These are phyloP conservation scores for Dalechampia spathulata DNA, from an alignment of 441 rosid species.

Conservation along the genomic window DNA sequence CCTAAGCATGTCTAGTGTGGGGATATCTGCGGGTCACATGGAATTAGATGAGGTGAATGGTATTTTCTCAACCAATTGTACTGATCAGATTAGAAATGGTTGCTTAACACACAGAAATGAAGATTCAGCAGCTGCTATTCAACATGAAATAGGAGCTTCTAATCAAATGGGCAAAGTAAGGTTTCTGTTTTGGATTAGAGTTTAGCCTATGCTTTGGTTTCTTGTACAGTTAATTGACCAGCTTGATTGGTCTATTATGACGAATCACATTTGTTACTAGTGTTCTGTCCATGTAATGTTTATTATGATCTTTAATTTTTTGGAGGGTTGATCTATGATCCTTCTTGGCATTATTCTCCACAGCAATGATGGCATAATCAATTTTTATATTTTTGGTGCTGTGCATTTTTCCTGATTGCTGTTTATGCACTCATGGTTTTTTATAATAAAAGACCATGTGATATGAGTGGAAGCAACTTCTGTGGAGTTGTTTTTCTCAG, in stretches of 20 bases:
- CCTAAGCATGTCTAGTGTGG: conserved; percentile 20
- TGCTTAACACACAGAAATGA: conserved; percentile 16
- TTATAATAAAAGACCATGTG: conserved; percentile 2
- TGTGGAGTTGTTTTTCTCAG: background rate
- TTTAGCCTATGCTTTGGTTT: conserved; percentile 8
- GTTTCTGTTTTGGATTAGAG: conserved; percentile 13
- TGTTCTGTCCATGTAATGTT: background rate
- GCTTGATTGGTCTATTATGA: conserved; percentile 2
- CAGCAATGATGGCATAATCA: background rate
- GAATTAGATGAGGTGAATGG: conserved; percentile 23
- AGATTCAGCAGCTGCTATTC: conserved; percentile 19
- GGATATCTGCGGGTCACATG: conserved; percentile 16
- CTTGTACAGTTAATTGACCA: conserved; percentile 11
- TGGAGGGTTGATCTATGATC: background rate
- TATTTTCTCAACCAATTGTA: conserved; percentile 15
- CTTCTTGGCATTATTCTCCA: background rate
- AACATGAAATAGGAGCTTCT: conserved; percentile 17
- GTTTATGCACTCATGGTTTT: background rate
- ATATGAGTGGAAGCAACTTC: background rate
- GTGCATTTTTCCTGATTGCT: background rate
- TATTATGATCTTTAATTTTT: background rate
- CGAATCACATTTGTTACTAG: background rate
- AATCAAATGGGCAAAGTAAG: conserved; percentile 27
- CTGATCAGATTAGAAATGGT: conserved; percentile 18
- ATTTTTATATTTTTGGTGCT: background rate